Evolutionary conservation across 2,329 filamentous ascomycete species (phyloP), one percentile per base, ranked within the genome.

Genomic region (Scytalidium sp.): DNA sequence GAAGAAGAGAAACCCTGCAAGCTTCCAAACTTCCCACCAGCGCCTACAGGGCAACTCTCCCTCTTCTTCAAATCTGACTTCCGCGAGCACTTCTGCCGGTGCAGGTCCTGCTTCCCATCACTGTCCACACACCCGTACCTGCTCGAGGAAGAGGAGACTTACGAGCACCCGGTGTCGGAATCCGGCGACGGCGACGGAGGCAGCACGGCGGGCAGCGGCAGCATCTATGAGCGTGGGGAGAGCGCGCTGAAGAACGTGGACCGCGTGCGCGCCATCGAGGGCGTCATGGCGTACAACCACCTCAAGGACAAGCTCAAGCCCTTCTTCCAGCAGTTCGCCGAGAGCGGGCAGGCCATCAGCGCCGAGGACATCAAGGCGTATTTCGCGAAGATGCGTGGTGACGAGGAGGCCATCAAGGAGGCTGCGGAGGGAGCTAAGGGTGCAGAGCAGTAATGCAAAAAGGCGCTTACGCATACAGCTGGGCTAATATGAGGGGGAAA

Each of bases 261-360:
- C 65, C 88, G 94, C 2, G 93, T 97, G 7, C 80, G 86, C 13
- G 94, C 94, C 3, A 96, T 99, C 49, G 89, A 99, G 67, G 94
- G 94, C 15, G 93, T 96, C 42, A 97, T 97, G 91, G 93, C 92
- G 0, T 99, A 97, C 70, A 97, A 97, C 62, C 88, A 96, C 62
- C 79, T 99, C 52, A 94, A 95, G 64, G 92, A 97, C 64, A 92
- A 93, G 65, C 83, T 99, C n/a, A 96, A 93, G 75, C 85, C 86
- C 0, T 97, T 99, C 67, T 83, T 99, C 62, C 84, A 92, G 70
- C 88, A 95, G 41, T 99, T 96, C 66, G 94, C 94, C 0, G 90
- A 97, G 65, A 95, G 87, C 55, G 93, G 93, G 1, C 75, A 88
- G 67, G 85, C 89, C 0, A 92, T 99, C 19, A 86, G 90, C 1